Base-by-base conservation (phyloP, 352 stramenopile species). In the Globisporangium cederbergense region DNA sequence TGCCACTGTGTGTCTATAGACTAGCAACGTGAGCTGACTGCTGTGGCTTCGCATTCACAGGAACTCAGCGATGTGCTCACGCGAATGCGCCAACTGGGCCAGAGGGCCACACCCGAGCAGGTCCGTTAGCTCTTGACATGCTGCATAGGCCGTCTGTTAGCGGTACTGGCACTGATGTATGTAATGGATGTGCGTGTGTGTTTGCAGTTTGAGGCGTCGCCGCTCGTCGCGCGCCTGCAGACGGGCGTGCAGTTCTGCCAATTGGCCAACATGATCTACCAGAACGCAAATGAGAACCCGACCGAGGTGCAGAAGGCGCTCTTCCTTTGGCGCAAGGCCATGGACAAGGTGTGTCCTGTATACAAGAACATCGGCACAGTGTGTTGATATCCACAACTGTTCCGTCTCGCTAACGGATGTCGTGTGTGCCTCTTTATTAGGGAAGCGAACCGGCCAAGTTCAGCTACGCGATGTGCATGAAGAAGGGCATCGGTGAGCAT, bases 181-280 rank as follows among this genome's bases (percentile, higher is more conserved):
- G 22, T 25, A 25, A 25, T 25, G 22, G 22, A 25, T 25, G 22
- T 25, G 11, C 30, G 22, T 2, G 10, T 53, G 16, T 42, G 11
- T 18, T 25, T 14, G 32, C 20, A 92, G 83, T 92, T 92, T 52
- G 77, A 89, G 60, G 72, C 77, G 49, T 92, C 83, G 13, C 66
- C 81, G 10, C 69, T 92, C 49, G 81, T 92, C 60, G 64, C 68
- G 22, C 81, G 70, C 2, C 66, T 92, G 30, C 71, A 72, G 55
- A 79, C 66, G n/a, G 78, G 78, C n/a, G 63, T 74, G 32, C 79
- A 93, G 66, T 81, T 85, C 46, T 89, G 86, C 46, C 79, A 81
- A 2, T 65, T 95, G 16, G 87, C 78, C 57, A 91, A 93, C 66
- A 86, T 93, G 75, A 91, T 95, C 58, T 95, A 90, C 76, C 81